Evolutionary conservation across 768 basidiomycete genomes (phyloP).

Genomic region (Termitomyces sp.): DNA sequence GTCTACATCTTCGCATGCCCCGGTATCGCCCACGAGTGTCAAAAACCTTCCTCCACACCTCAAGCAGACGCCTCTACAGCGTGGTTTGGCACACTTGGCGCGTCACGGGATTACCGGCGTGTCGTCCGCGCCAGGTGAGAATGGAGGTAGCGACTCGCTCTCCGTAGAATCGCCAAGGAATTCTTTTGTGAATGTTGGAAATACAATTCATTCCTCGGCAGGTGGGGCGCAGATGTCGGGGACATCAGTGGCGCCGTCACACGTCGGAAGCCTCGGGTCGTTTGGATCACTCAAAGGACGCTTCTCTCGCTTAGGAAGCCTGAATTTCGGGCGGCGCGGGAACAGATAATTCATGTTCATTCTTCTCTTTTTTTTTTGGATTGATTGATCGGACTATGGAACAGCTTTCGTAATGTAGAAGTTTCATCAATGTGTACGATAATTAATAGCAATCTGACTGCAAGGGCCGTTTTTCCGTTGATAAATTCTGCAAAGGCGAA

Average conservation of each 20-base stretch:
- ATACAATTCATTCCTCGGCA: constrained; percentile 39
- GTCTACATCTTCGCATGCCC: constrained; percentile 44
- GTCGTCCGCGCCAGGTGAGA: constrained; percentile 72
- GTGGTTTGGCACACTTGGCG: constrained; percentile 78
- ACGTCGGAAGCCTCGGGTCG: constrained; percentile 57
- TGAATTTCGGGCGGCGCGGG: constrained; percentile 60
- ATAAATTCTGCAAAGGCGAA: constrained; percentile 7
- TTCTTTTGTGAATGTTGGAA: constrained; percentile 74
- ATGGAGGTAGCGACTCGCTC: constrained; percentile 53
- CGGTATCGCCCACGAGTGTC: constrained; percentile 32
- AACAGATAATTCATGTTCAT: constrained; percentile 20
- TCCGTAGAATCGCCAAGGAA: constrained; percentile 70
- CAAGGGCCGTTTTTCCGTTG: not conserved
- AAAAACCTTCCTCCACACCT: constrained; percentile 25
- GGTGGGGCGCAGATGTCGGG: constrained; percentile 44
- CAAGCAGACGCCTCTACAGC: constrained; percentile 75
- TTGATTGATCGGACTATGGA: constrained; percentile 5
- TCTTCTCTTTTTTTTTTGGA: constrained; percentile 17
- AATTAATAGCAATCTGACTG: constrained; percentile 4
- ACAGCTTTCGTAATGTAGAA: constrained; percentile 5
- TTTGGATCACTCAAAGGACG: constrained; percentile 69
- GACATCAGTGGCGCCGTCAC: constrained; percentile 61
- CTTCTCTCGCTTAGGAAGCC: constrained; percentile 74
- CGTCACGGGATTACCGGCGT: constrained; percentile 83
- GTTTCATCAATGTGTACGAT: constrained; percentile 6